These are phyloP conservation scores for Quercus wislizeni DNA, from an alignment of 306 rosid species.

Conservation along the genomic window DNA sequence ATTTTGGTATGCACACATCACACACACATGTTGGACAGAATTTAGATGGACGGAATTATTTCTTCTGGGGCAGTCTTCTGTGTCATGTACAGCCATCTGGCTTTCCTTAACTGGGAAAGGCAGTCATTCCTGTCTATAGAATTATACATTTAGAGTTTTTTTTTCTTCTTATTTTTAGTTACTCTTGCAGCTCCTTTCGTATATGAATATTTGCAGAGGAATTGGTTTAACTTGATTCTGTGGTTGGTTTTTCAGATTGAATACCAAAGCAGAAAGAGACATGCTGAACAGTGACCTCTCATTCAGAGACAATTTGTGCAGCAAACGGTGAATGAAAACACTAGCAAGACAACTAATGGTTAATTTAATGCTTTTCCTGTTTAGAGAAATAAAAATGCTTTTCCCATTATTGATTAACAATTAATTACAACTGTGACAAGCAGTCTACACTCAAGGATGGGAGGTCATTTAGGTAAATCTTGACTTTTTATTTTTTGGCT, in stretches of 20 bases:
- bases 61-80: neutral
- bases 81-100: neutral
- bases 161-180: neutral
- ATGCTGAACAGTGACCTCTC: conserved; percentile 75
- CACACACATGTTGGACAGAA: neutral
- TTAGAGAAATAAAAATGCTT: too few relatives aligned
- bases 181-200: neutral
- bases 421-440: neutral
- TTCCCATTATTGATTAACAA: neutral
- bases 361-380: conserved; percentile 29
- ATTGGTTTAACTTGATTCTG: conserved; percentile 21
- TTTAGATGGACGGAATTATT: neutral
- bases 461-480: too few relatives aligned
- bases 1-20: neutral
- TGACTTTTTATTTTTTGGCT: too few relatives aligned
- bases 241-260: conserved; percentile 47
- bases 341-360: conserved; percentile 50
- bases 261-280: conserved; percentile 67
- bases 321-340: conserved; percentile 41
- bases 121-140: neutral
- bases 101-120: neutral
- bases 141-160: neutral
- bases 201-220: neutral
- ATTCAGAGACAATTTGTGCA: conserved; percentile 70
- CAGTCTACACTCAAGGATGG: neutral